These are phyloP conservation scores for Daldinia eschscholtzii DNA, from an alignment of 2,329 filamentous ascomycete species.

Conservation along the genomic window DNA sequence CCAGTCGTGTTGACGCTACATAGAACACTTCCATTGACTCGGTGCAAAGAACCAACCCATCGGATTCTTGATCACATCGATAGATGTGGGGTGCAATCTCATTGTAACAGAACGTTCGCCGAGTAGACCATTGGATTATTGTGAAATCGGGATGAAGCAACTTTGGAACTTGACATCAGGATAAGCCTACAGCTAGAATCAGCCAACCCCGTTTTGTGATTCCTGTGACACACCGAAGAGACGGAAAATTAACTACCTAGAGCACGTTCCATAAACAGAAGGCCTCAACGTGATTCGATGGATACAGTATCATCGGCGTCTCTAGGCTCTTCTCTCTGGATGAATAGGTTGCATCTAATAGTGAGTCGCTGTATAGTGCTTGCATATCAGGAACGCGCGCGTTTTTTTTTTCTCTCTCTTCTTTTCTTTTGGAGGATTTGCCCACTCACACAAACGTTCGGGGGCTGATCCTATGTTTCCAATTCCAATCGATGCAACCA, in stretches of 20 bases:
- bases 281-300: conserved; percentile 35
- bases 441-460: conserved; percentile 37
- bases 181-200: conserved; percentile 34
- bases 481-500: conserved; percentile 42
- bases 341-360: conserved; percentile 41
- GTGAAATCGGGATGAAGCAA: conserved; percentile 30
- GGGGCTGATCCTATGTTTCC: conserved; percentile 42
- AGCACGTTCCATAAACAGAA: conserved; percentile 38
- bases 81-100: conserved; percentile 41
- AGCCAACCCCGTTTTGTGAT: conserved; percentile 32
- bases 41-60: conserved; percentile 34
- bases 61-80: conserved; percentile 41
- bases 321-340: conserved; percentile 34
- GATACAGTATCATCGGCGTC: conserved; percentile 31
- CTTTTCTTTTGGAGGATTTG: conserved; percentile 33
- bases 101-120: conserved; percentile 37
- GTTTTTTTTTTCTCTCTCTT: conserved; percentile 20
- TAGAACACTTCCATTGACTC: conserved; percentile 30
- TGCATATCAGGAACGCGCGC: conserved; percentile 46
- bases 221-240: conserved; percentile 31
- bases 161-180: conserved; percentile 16
- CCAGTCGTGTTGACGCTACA: conserved; percentile 15
- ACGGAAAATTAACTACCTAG: conserved; percentile 6
- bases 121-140: conserved; percentile 13
- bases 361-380: conserved; percentile 37